Conservation (phyloP, 169 alveolate species). For the Cryptosporidium bovis region DNA sequence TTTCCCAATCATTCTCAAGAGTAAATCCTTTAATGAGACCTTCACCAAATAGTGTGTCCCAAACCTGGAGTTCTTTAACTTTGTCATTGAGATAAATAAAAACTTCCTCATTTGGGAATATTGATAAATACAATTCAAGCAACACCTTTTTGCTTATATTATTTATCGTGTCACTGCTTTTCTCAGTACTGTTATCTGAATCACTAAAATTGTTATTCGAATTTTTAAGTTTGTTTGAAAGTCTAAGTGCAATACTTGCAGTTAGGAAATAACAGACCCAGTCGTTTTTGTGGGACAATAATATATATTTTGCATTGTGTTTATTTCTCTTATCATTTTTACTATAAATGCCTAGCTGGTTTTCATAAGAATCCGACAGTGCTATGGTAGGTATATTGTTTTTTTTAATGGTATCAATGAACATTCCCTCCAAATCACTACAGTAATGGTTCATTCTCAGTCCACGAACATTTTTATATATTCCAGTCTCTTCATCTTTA, state of each 20-base stretch:
- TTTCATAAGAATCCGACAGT: slow-evolving; percentile 37
- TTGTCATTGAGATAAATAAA: slow-evolving; percentile 47
- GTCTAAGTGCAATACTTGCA: slow-evolving; percentile 63
- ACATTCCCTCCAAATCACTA: slow-evolving; percentile 41
- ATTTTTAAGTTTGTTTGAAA: background rate
- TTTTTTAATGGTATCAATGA: slow-evolving; percentile 9
- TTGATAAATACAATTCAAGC: slow-evolving; percentile 1
- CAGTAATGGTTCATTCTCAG: slow-evolving; percentile 71
- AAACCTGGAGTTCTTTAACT: slow-evolving; percentile 50
- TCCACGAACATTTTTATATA: slow-evolving; percentile 45
- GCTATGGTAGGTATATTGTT: slow-evolving; percentile 45
- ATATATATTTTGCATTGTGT: slow-evolving; percentile 38
- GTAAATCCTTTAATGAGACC: slow-evolving; percentile 52
- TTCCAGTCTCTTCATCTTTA: slow-evolving; percentile 46
- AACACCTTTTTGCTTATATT: slow-evolving; percentile 20
- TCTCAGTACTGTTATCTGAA: background rate
- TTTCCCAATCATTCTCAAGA: slow-evolving; percentile 59
- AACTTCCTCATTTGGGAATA: slow-evolving; percentile 47
- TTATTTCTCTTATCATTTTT: slow-evolving; percentile 50
- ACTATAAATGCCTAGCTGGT: slow-evolving; percentile 43
- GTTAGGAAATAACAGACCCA: slow-evolving; percentile 64
- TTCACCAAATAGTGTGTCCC: slow-evolving; percentile 68
- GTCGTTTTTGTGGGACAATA: slow-evolving; percentile 53
- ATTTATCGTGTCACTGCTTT: background rate
- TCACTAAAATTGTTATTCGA: background rate